phyloP scores from a whole-genome alignment of 306 rosid species.

The Vicia villosa region DNA sequence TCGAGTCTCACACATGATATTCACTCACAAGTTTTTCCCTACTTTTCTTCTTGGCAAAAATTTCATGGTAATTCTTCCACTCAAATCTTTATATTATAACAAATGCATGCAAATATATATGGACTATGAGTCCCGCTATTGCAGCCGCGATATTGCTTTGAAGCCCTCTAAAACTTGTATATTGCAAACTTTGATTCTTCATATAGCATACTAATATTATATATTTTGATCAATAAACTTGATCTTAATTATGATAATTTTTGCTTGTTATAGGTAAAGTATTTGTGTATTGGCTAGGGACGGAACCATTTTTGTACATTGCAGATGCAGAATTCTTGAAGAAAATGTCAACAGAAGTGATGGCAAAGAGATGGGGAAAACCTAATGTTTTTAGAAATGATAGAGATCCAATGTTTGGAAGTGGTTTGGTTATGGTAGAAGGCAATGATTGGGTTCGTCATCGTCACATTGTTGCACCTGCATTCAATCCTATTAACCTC shows the following conservation, averaged over 20 bases:
- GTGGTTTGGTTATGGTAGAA: slow-evolving; percentile 74
- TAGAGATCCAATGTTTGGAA: slow-evolving; percentile 84
- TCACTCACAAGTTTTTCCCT: slow-evolving; percentile 69
- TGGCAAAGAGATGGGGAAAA: slow-evolving; percentile 83
- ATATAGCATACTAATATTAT: not conserved
- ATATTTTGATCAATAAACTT: not conserved
- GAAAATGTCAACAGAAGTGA: slow-evolving; percentile 62
- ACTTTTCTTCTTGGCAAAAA: slow-evolving; percentile 71
- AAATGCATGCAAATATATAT: too few relatives aligned
- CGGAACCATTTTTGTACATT: slow-evolving; percentile 80
- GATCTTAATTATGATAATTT: not conserved
- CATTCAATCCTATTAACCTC: slow-evolving; percentile 68
- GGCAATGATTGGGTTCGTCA: slow-evolving; percentile 83
- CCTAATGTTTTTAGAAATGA: slow-evolving; percentile 75
- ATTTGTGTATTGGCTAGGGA: slow-evolving; percentile 79
- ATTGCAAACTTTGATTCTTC: too few relatives aligned
- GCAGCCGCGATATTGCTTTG: too few relatives aligned
- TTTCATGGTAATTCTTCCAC: slow-evolving; percentile 54
- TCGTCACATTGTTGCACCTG: slow-evolving; percentile 74
- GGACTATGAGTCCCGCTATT: too few relatives aligned
- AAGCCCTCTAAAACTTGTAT: too few relatives aligned
- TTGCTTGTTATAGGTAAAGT: slow-evolving; percentile 54
- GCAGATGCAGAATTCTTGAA: slow-evolving; percentile 73
- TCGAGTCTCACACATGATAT: slow-evolving; percentile 57
- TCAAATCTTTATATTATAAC: not conserved